These are phyloP conservation scores for Mycena indigotica DNA, from an alignment of 768 basidiomycete genomes.

Conservation along the genomic window DNA sequence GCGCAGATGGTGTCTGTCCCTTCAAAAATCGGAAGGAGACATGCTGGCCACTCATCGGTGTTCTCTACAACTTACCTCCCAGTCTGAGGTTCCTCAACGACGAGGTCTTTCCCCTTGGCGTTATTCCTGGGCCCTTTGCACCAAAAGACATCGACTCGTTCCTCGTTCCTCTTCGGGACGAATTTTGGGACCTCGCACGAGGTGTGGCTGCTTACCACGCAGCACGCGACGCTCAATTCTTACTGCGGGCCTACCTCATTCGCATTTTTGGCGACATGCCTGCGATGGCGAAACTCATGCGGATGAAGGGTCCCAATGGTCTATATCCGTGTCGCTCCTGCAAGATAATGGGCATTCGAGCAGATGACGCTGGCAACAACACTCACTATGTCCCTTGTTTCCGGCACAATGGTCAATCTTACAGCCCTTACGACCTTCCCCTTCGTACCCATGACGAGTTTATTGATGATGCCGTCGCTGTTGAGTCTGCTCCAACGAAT, in stretches of 20 bases:
- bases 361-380: neutral
- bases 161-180: conserved; percentile 37
- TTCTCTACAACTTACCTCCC: conserved; percentile 44
- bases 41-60: conserved; percentile 36
- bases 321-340: conserved; percentile 28
- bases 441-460: neutral
- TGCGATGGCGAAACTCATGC: conserved; percentile 5
- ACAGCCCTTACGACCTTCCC: neutral
- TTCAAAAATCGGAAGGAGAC: conserved; percentile 28
- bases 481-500: neutral
- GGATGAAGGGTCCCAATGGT: conserved; percentile 20
- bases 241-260: conserved; percentile 4
- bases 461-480: neutral
- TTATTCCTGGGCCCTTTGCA: conserved; percentile 42
- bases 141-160: conserved; percentile 44
- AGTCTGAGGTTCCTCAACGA: conserved; percentile 32
- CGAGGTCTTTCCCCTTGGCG: conserved; percentile 37
- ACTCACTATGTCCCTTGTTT: neutral
- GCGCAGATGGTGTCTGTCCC: conserved; percentile 40
- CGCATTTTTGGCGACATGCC: conserved; percentile 10
- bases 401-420: neutral
- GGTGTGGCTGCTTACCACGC: conserved; percentile 36
- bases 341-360: conserved; percentile 36
- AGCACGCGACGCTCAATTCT: neutral
- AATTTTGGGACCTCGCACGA: conserved; percentile 32